Evolutionary conservation across 1,139 yeast genomes (phyloP), one percentile per base, ranked within the genome.

Genomic region (Candida dubliniensis): DNA sequence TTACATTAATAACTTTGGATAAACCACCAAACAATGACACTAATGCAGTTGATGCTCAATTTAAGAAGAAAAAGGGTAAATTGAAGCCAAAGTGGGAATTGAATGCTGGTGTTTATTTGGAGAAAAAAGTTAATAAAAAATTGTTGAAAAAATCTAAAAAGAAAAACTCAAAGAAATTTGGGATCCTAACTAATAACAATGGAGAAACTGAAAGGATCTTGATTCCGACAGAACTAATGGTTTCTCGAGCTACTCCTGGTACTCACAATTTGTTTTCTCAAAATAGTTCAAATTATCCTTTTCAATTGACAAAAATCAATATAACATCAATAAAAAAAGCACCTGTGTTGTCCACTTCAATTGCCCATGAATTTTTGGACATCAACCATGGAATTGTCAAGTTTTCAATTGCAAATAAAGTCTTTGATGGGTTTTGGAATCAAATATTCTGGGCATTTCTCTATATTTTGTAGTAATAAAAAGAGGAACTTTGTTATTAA

Each of bases 41-140:
- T 4, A 24, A 13, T 12, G 25, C 34, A 29, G 33, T 44, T 18
- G 40, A 40, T 30, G 41, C 40, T n/a, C 31, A 38, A 13, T 25
- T 12, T 12, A 38, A 42, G 14, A 44, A 42, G 12, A 46, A 47
- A 35, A 47, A 44, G 29, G 40, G 41, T 8, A 47, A 47, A 32
- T 41, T 46, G 33, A 45, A 44, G 27, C 51, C 52, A 32, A 46
- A 42, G 32, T 46, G 50, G 50, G 46, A 49, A 31, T 27, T 40
- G 29, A 42, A 40, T 38, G 44, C 48, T 25, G 52, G 52, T 25
- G 36, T 49, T 15, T 49, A 46, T 25, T 38, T 49, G 11, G 52
- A 49, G 30, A 47, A 49, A 39, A 46, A 49, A 25, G 43, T 49
- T 14, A 49, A 49, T 34, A 47, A 47, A 23, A 44, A 47, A 26